A percentile compares a stretch with the other conserved stretches of the same genome.
Conservation (phyloP, 148 eudicot genomes). For the Nepenthes gracilis region DNA sequence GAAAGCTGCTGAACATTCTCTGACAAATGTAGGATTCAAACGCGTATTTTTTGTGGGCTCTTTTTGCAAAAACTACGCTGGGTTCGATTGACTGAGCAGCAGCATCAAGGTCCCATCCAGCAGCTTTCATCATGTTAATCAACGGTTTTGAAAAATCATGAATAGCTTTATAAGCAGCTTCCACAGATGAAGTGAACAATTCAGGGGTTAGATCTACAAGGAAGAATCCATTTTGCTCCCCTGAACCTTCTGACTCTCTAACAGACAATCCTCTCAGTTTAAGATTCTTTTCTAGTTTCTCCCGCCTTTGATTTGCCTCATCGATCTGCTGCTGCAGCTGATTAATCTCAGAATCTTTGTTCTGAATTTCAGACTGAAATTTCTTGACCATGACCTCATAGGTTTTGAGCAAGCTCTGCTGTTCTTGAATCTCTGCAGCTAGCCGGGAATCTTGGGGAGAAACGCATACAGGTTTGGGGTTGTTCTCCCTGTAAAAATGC, state of each 20-base stretch:
- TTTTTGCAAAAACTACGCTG: slow-evolving; percentile 22
- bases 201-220: slow-evolving; percentile 21
- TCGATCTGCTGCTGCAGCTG: slow-evolving; percentile 80
- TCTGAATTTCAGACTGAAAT: slow-evolving; percentile 88
- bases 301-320: slow-evolving; percentile 72
- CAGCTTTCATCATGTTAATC: slow-evolving; percentile 37
- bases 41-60: slow-evolving; percentile 42
- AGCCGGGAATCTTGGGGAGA: slow-evolving; percentile 55
- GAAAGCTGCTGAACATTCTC: slow-evolving; percentile 32
- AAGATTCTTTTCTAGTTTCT: slow-evolving; percentile 74
- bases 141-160: slow-evolving; percentile 40
- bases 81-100: slow-evolving; percentile 32
- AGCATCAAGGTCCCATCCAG: slow-evolving; percentile 49
- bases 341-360: slow-evolving; percentile 78
- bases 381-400: slow-evolving; percentile 95
- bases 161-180: slow-evolving; percentile 25
- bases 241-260: slow-evolving; percentile 49
- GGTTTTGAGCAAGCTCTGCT: slow-evolving; percentile 84
- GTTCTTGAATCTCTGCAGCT: slow-evolving; percentile 97
- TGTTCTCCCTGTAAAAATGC: slow-evolving; percentile 24
- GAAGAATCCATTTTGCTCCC: slow-evolving; percentile 37
- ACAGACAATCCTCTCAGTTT: slow-evolving; percentile 83
- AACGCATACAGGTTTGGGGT: slow-evolving; percentile 13
- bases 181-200: background rate
- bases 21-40: slow-evolving; percentile 46